Base-by-base conservation (phyloP, 495 filamentous ascomycete species). In the Glarea lozoyensis region DNA sequence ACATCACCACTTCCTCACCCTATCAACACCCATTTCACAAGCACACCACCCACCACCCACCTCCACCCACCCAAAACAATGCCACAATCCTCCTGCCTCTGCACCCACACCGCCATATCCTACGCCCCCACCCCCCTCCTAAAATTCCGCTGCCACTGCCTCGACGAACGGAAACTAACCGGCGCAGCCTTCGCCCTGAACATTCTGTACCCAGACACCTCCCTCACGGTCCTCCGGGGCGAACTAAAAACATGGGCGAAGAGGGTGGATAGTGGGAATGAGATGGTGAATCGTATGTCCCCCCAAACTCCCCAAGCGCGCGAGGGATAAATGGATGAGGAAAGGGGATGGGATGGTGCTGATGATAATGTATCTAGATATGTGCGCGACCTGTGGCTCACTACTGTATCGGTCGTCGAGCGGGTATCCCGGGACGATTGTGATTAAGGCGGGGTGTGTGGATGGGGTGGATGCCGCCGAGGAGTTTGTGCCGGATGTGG, bases 11-110 rank as follows among this genome's bases (percentile, higher is more conserved):
- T n/a, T n/a, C n/a, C n/a, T n/a, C n/a, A n/a, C n/a, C 12, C 73
- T 37, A 10, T 11, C 15, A 10, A 34, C 13, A 1, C 21, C n/a
- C 10, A 41, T 73, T 25, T 13, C 16, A 6, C 13, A 34, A 10
- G 1, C 13, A 6, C 10, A 41, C 18, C 15, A 73, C 50, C 72
- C 72, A 30, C 73, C 27, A 10, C 16, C 25, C 27, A 34, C 13
- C 2, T 15, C 10, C 10, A 41, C 24, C 23, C 73, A 49, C 70
- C 72, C n/a, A n/a, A n/a, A n/a, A 30, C 15, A 9, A 40, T 46
- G 43, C 22, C 45, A 37, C 46, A 49, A 44, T 43, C 46, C 32
- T 49, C 46, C n/a, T 49, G 46, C 31, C 40, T 49, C 18, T 49
- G 40, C 35, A 40, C 40, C 10, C 13, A 22, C 19, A 49, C 43